Conservation (phyloP, 2,329 filamentous ascomycete genomes). For the Bretziella fagacearum region DNA sequence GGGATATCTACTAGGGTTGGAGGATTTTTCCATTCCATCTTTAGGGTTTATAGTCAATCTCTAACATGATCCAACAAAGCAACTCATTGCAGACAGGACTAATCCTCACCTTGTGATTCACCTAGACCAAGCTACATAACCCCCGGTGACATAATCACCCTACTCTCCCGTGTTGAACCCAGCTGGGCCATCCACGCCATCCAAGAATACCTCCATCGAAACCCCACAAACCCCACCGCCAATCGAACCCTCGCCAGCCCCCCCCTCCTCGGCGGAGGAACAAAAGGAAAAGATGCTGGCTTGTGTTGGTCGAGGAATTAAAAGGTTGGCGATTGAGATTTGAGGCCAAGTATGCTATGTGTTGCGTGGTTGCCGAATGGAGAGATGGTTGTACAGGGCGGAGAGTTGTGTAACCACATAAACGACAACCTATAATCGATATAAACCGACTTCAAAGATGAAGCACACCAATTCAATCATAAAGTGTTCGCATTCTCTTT, state of each 20-base stretch:
- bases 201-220: slow-evolving; percentile 44
- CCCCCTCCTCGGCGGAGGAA: slow-evolving; percentile 33
- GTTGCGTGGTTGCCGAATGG: not conserved
- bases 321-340: slow-evolving; percentile 32
- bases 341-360: no score
- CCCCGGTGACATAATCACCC: slow-evolving; percentile 38
- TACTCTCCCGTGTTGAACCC: slow-evolving; percentile 38
- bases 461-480: no score
- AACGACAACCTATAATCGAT: no score
- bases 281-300: slow-evolving; percentile 29
- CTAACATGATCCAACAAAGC: no score
- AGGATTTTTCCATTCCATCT: no score
- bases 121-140: no score
- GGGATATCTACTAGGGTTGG: no score
- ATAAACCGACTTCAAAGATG: no score
- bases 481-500: no score
- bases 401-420: not conserved
- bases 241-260: slow-evolving; percentile 35
- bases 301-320: slow-evolving; percentile 36
- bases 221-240: slow-evolving; percentile 33
- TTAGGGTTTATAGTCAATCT: no score
- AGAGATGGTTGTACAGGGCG: not conserved
- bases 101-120: no score
- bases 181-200: slow-evolving; percentile 46
- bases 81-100: no score